Percentiles rank a stretch among this genome's conserved stretches.
These are phyloP conservation scores for Colletotrichum echinochloae DNA, from an alignment of 2,329 filamentous ascomycete genomes.

Conservation along the genomic window DNA sequence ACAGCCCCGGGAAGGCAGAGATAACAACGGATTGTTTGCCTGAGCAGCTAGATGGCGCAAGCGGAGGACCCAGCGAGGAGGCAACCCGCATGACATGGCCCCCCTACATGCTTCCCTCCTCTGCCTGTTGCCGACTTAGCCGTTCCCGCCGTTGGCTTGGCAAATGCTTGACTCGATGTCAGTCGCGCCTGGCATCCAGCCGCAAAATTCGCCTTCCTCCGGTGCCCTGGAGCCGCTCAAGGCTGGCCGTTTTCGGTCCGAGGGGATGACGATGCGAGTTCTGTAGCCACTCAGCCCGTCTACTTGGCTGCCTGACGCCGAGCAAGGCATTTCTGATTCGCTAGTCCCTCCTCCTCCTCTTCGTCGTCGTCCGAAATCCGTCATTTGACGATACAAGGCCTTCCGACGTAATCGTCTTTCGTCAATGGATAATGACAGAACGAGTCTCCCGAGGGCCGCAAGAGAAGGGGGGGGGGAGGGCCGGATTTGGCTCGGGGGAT, in stretches of 20 bases:
- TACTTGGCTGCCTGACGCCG: neutral
- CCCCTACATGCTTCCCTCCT: constrained; percentile 2
- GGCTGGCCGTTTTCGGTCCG: constrained; percentile 25
- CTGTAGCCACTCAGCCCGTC: neutral
- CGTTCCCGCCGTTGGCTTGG: constrained; percentile 36
- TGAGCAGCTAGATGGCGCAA: constrained; percentile 11
- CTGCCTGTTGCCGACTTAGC: constrained; percentile 30
- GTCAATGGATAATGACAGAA: neutral
- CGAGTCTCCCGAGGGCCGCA: neutral
- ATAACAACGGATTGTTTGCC: constrained; percentile 17
- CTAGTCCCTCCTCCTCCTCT: neutral
- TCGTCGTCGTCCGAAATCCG: neutral
- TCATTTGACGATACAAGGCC: neutral
- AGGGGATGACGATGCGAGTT: neutral
- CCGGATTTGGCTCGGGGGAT: constrained; percentile 13
- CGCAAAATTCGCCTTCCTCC: neutral
- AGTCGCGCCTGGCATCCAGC: neutral
- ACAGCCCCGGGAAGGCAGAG: neutral
- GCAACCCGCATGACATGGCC: constrained; percentile 30
- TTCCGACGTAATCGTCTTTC: constrained; percentile 23
- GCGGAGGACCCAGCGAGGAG: constrained; percentile 5
- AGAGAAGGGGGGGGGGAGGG: neutral
- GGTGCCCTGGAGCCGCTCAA: constrained; percentile 13
- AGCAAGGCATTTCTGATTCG: neutral
- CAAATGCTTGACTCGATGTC: constrained; percentile 40